A percentile compares a stretch with the other conserved stretches of the same genome.
These are phyloP conservation scores for Ascochyta clinopodiicola DNA, from an alignment of 2,329 filamentous ascomycete species.

Conservation along the genomic window DNA sequence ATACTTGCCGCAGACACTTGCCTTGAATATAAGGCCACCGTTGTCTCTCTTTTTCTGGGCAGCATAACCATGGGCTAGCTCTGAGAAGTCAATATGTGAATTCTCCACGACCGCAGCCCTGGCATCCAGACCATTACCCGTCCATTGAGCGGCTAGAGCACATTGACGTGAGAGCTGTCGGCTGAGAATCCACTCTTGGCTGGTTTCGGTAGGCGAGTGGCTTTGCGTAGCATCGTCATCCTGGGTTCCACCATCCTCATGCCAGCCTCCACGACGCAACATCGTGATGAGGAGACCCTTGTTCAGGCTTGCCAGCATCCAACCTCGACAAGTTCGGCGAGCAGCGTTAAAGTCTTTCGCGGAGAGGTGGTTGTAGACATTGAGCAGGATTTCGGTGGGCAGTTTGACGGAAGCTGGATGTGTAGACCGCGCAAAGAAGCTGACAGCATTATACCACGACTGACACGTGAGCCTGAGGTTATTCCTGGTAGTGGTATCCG, in stretches of 20 bases:
- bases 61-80: slow-evolving; percentile 35
- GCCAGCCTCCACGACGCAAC: slow-evolving; percentile 63
- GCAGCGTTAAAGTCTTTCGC: slow-evolving; percentile 66
- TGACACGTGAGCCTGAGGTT: slow-evolving; percentile 45
- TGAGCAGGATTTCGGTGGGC: slow-evolving; percentile 54
- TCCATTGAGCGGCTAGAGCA: slow-evolving; percentile 53
- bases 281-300: slow-evolving; percentile 58
- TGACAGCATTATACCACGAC: slow-evolving; percentile 44
- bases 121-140: slow-evolving; percentile 41
- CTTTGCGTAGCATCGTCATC: neutral
- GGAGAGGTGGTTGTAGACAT: slow-evolving; percentile 32
- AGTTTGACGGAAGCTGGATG: slow-evolving; percentile 40
- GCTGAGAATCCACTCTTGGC: slow-evolving; percentile 52
- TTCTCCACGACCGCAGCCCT: slow-evolving; percentile 22
- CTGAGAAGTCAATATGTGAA: slow-evolving; percentile 45
- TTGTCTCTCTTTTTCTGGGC: slow-evolving; percentile 15
- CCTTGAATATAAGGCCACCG: slow-evolving; percentile 54
- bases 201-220: neutral
- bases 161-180: slow-evolving; percentile 58
- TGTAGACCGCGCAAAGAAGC: slow-evolving; percentile 23
- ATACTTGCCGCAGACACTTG: slow-evolving; percentile 65
- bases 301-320: slow-evolving; percentile 66
- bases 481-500: slow-evolving; percentile 23
- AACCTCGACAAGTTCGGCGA: slow-evolving; percentile 64
- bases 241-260: slow-evolving; percentile 32